A percentile compares a stretch with the other conserved stretches of the same genome.
Evolutionary conservation across 106 monocot genomes (phyloP).

Genomic region (Allium fistulosum): DNA sequence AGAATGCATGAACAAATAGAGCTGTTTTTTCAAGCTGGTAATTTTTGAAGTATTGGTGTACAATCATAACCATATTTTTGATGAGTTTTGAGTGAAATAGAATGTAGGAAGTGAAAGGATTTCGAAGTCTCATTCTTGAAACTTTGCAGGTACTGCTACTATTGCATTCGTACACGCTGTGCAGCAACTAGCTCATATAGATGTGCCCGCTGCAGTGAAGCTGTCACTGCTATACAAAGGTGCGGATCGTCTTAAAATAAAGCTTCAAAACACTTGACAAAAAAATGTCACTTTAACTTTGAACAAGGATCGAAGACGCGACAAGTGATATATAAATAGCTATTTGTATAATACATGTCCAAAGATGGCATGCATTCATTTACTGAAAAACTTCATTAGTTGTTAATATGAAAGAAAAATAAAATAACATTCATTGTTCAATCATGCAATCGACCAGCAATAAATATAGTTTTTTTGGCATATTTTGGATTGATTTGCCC

Average conservation of each 20-base stretch:
- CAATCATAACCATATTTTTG: no score
- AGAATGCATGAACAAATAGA: no score
- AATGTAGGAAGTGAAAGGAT: not conserved
- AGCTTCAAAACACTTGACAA: slow-evolving; percentile 6
- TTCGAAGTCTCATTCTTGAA: not conserved
- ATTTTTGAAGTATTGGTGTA: no score
- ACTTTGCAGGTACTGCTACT: slow-evolving; percentile 76
- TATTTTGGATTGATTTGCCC: not conserved
- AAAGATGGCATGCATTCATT: slow-evolving; percentile 12
- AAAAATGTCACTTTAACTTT: not conserved
- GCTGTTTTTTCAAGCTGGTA: no score
- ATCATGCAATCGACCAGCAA: not conserved
- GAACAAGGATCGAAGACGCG: not conserved
- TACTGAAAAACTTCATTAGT: slow-evolving; percentile 7
- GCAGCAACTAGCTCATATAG: slow-evolving; percentile 41
- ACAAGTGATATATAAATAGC: not conserved
- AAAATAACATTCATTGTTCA: not conserved
- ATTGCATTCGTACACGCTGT: slow-evolving; percentile 71
- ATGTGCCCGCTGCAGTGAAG: slow-evolving; percentile 71
- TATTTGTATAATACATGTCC: slow-evolving; percentile 1
- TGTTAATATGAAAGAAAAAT: not conserved
- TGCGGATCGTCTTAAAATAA: slow-evolving; percentile 18
- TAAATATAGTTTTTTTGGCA: slow-evolving; percentile 3
- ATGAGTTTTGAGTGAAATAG: no score
- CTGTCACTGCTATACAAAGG: slow-evolving; percentile 69